Evolutionary conservation across 352 stramenopile species (phyloP), one percentile per base, ranked within the genome.

Genomic region (Phytopythium kandeliae): DNA sequence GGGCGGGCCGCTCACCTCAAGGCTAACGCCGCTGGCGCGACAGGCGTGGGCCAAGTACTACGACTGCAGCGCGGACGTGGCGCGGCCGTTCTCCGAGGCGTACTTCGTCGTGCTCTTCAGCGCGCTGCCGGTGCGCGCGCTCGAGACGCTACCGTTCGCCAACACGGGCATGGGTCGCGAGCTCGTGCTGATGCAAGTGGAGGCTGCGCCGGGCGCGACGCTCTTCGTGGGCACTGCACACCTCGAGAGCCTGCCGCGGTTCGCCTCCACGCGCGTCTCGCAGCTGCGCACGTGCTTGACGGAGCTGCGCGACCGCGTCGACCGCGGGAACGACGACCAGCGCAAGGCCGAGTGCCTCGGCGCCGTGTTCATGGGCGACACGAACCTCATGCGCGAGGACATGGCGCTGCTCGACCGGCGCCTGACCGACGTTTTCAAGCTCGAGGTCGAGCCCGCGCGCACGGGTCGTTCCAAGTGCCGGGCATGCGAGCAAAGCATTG

Each of bases 81-180:
- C 71, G 19, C 71, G 55, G n/a, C 80, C 80, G 1, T 84, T 85
- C 41, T 82, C 81, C 10, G 69, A 84, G 35, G 65, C 80, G 8
- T 92, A 92, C 60, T 92, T 88, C 37, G 78, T 89, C 44, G 74
- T 76, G 38, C 66, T 92, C 21, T 92, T 92, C 54, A 88, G 75
- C 52, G 80, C 80, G 28, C 49, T 92, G 57, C 78, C 78, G 24
- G 78, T 92, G 48, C 58, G 65, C 30, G 57, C 50, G 2, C 47
- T 92, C 21, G 68, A 86, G 63, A 70, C 74, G n/a, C 49, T 76
- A 41, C 78, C 78, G 55, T 92, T 92, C 54, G 55, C 60, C 17
- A 87, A 87, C 56, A 74, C 81, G 21, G 73, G 69, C 24, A 92
- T 92, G 81, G 81, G 76, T 10, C 60, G 81, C 22, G 81, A 92